Evolutionary conservation across 192 early-diverging fungal species (phyloP).

Genomic region (Coemansia sp.): DNA sequence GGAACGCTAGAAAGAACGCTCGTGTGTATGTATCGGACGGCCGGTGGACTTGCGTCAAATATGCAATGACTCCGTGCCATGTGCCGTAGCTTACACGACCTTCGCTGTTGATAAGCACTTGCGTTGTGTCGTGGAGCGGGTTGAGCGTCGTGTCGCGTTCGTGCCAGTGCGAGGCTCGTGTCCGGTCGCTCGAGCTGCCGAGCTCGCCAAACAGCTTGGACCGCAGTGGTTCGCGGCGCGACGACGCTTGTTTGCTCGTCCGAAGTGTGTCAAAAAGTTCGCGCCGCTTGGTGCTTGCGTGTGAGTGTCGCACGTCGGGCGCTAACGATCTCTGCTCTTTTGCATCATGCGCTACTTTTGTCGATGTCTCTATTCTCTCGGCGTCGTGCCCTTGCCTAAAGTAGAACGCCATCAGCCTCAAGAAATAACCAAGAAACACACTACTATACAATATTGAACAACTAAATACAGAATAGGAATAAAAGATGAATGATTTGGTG

Average conservation of each 20-base stretch:
- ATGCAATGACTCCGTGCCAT: conserved; percentile 39
- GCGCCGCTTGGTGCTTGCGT: neutral
- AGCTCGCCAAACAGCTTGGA: conserved; percentile 35
- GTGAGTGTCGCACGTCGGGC: neutral
- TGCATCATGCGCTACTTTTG: neutral
- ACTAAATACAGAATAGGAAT: neutral
- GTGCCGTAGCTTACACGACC: conserved; percentile 54
- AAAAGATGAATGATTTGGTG: neutral
- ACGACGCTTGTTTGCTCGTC: conserved; percentile 1
- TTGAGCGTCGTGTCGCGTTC: neutral
- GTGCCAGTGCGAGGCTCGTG: conserved; percentile 8
- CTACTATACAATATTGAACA: neutral
- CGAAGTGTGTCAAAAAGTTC: neutral
- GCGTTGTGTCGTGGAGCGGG: conserved; percentile 4
- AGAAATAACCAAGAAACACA: neutral
- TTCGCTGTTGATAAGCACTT: conserved; percentile 42
- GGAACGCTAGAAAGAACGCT: conserved; percentile 85
- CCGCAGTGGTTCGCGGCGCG: conserved; percentile 22
- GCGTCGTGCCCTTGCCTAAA: conserved; percentile 36
- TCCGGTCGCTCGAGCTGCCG: neutral
- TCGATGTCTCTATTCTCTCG: conserved; percentile 17
- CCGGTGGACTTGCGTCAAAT: conserved; percentile 53
- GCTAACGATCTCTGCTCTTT: conserved; percentile 4
- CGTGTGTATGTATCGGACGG: conserved; percentile 55
- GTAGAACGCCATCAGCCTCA: conserved; percentile 40